Conservation (phyloP, 148 eudicot species). For the Rhododendron kiyosumense region DNA sequence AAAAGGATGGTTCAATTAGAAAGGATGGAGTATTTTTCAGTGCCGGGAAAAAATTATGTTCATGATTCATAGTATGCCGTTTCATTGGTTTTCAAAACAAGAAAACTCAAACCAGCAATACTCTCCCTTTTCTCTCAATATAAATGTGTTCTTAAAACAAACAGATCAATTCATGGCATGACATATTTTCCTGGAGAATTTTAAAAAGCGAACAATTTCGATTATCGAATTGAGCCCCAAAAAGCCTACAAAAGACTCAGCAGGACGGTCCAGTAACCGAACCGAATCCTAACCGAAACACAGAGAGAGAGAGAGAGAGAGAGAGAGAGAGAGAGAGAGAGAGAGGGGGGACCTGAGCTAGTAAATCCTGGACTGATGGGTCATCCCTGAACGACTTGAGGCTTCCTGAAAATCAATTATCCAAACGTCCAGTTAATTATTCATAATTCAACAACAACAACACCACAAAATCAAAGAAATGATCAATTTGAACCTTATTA, state of each 20-base stretch:
- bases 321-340: conserved; percentile 5
- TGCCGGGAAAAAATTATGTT: not conserved
- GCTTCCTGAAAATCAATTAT: conserved; percentile 12
- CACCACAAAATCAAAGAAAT: not conserved
- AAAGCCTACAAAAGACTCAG: not conserved
- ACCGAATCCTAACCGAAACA: no score
- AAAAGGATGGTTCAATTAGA: no score
- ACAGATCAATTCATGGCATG: not conserved
- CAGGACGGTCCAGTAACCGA: no score
- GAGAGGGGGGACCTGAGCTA: conserved; percentile 12
- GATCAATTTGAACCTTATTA: not conserved
- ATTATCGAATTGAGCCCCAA: not conserved
- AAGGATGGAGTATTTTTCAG: no score
- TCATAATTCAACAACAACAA: not conserved
- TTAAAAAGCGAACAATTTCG: not conserved
- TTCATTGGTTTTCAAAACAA: not conserved
- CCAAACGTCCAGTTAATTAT: not conserved
- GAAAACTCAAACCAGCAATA: not conserved
- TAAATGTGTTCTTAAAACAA: not conserved
- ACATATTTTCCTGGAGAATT: not conserved
- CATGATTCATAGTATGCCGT: not conserved
- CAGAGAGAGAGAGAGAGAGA: no score
- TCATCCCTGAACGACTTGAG: conserved; percentile 9
- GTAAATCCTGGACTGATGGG: not conserved
- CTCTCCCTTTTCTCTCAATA: not conserved